Evolutionary conservation across 441 rosid species (phyloP), one percentile per base, ranked within the genome.

Genomic region (Populus tomentosa): DNA sequence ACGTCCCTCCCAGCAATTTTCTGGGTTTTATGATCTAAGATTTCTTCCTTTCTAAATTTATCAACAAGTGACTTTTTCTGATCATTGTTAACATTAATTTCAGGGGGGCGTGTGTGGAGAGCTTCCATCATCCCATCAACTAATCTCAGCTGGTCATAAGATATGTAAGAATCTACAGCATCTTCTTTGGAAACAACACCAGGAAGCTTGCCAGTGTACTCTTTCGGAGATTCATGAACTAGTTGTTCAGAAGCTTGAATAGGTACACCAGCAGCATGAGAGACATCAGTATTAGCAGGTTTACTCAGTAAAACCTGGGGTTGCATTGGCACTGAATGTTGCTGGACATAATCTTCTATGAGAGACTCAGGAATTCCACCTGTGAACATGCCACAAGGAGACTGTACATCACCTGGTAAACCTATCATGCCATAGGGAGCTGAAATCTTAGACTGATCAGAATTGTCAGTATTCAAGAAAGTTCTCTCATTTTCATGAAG

Each of bases 61-160:
- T 85, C 86, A 50, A 75, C 67, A 23, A 81, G 80, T 26, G 78
- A 72, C 75, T 23, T 80, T 67, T 71, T 82, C 78, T 79, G 88
- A 79, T 84, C 90, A 77, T 67, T 75, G 50, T 30, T 81, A 73
- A 84, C 70, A 81, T 40, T 70, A 40, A 50, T 71, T 66, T 84
- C 88, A 7, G 86, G 53, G 5, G 80, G 71, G 64, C 67, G 28
- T 10, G 79, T 73, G 78, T 35, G 75, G 75, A 86, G 82, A 79
- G 70, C 82, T 70, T 84, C 88, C 82, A 86, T 78, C 85, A 82
- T 82, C 76, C 78, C 85, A 80, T 85, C 89, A 80, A 86, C 72
- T 65, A 85, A 79, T 67, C 77, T 84, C 72, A 67, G 71, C 56
- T 83, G 86, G 30, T 82, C 87, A 76, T 66, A 23, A n/a, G 82